Conservation (phyloP, 2,329 filamentous ascomycete species). For the Hymenoscyphus albidus region DNA sequence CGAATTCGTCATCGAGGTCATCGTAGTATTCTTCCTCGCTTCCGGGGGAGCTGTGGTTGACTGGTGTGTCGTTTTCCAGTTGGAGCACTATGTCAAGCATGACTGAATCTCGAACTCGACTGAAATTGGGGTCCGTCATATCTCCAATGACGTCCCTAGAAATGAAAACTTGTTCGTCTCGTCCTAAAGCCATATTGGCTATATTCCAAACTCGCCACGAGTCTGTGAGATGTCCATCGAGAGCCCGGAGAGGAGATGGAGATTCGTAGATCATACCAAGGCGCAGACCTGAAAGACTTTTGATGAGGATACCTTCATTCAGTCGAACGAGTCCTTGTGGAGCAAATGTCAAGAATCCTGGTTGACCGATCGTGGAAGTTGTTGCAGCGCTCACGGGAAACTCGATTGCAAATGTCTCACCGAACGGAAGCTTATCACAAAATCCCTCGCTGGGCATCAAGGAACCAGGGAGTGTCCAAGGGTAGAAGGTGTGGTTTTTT, state of each 20-base stretch:
- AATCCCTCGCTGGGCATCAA: constrained; percentile 73
- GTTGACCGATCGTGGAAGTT: constrained; percentile 23
- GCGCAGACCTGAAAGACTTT: constrained; percentile 54
- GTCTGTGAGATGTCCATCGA: constrained; percentile 39
- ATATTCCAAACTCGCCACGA: constrained; percentile 74
- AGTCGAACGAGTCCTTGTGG: constrained; percentile 47
- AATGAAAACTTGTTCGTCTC: constrained; percentile 83
- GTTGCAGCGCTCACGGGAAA: constrained; percentile 49
- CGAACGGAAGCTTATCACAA: constrained; percentile 68
- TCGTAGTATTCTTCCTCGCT: constrained; percentile 24
- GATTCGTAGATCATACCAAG: constrained; percentile 66
- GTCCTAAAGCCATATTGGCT: constrained; percentile 75
- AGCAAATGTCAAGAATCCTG: constrained; percentile 44
- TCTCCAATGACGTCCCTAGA: constrained; percentile 71
- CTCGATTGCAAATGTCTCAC: constrained; percentile 65
- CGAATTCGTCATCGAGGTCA: constrained; percentile 17
- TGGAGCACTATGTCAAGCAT: constrained; percentile 70
- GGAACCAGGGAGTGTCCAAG: constrained; percentile 81
- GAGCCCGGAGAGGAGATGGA: constrained; percentile 33
- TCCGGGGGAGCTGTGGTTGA: constrained; percentile 16
- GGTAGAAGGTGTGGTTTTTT: constrained; percentile 81
- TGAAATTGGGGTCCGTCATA: constrained; percentile 80
- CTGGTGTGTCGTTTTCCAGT: constrained; percentile 26
- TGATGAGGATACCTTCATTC: constrained; percentile 45
- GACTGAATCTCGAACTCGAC: constrained; percentile 67